Evolutionary conservation across 306 rosid species (phyloP).

Genomic region (Prunus mongolica): DNA sequence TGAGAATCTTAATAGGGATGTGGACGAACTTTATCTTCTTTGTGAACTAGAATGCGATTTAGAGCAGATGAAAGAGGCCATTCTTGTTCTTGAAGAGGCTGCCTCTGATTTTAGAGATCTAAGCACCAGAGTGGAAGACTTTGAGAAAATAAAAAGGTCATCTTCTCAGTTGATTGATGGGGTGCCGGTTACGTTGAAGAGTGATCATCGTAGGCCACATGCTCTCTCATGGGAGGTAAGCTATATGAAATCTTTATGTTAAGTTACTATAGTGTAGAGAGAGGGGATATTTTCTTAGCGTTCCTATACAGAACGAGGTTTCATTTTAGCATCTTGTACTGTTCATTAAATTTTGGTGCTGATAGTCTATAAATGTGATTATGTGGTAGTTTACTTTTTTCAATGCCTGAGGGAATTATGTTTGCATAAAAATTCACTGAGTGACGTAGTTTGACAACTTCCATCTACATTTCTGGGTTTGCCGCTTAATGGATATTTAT

Average conservation of each 20-base stretch:
- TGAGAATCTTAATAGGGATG: conserved; percentile 97
- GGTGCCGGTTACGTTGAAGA: conserved; percentile 68
- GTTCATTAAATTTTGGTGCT: background rate
- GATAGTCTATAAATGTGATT: background rate
- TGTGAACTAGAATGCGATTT: conserved; percentile 94
- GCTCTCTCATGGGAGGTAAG: conserved; percentile 99
- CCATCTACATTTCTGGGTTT: background rate
- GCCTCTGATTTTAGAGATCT: conserved; percentile 89
- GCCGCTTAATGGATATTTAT: background rate
- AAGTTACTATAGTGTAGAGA: background rate
- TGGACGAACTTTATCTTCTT: conserved; percentile 98
- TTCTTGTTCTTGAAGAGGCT: conserved; percentile 98
- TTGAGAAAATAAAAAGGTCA: conserved; percentile 78
- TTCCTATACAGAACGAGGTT: background rate
- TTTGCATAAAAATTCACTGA: background rate
- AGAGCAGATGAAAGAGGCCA: conserved; percentile 97
- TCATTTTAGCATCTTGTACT: background rate
- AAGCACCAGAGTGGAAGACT: conserved; percentile 81
- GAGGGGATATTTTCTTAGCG: background rate
- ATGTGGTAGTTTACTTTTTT: background rate
- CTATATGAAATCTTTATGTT: background rate
- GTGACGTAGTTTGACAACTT: background rate
- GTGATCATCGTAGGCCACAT: conserved; percentile 96
- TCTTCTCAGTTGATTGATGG: conserved; percentile 65
- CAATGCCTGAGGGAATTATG: background rate